Evolutionary conservation across 2,329 filamentous ascomycete genomes (phyloP).

Genomic region (Parastagonospora avenae): DNA sequence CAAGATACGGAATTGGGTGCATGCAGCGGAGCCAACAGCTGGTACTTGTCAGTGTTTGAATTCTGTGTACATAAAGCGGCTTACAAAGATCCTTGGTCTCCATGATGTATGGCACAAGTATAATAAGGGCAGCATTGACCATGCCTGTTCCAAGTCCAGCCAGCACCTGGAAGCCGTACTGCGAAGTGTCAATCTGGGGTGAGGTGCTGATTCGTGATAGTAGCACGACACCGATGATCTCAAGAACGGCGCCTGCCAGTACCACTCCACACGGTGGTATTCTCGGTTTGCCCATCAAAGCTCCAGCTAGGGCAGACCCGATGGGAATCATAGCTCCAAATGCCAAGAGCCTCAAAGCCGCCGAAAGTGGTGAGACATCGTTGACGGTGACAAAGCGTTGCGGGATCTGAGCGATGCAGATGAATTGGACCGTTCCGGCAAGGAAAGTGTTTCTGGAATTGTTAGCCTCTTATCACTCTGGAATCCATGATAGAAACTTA

Average conservation of each 20-base stretch:
- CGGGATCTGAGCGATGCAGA: constrained; percentile 19
- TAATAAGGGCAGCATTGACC: constrained; percentile 6
- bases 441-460: constrained; percentile 13
- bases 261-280: constrained; percentile 13
- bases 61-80: neutral
- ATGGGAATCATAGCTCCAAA: constrained; percentile 15
- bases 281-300: constrained; percentile 3
- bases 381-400: constrained; percentile 20
- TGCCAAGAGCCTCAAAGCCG: constrained; percentile 15
- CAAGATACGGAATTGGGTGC: constrained; percentile 15
- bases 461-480: neutral
- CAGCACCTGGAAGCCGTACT: constrained; percentile 21
- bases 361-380: constrained; percentile 11
- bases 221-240: constrained; percentile 11
- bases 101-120: constrained; percentile 12
- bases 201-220: constrained; percentile 4
- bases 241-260: constrained; percentile 2
- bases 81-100: constrained; percentile 20
- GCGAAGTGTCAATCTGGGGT: constrained; percentile 1
- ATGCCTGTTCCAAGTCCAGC: constrained; percentile 16
- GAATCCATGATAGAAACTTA: neutral
- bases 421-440: constrained; percentile 10
- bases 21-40: constrained; percentile 13
- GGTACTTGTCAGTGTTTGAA: neutral
- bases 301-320: constrained; percentile 9